Evolutionary conservation across 2,329 filamentous ascomycete genomes (phyloP), one percentile per base, ranked within the genome.

Genomic region (Calonectria fujianensis): DNA sequence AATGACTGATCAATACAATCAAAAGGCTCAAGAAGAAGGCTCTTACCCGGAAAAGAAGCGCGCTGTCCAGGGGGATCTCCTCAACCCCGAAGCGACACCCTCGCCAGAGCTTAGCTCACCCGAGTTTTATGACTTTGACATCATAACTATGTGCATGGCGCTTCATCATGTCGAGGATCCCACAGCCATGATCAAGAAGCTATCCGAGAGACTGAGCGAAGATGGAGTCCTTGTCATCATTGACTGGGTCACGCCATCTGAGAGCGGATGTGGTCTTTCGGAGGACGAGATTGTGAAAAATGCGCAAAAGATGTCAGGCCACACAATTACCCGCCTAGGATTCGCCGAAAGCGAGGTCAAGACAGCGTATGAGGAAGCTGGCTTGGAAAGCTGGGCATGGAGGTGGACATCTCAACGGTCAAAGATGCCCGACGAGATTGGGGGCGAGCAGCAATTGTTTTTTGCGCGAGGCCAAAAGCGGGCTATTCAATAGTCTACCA

Each of bases 101-200:
- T 77, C 75, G 0, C 74, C 77, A 0, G 80, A 78, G 39, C 69
- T 82, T 13, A n/a, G 74, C 37, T 72, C 76, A 0, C 65, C 77
- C 3, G 79, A 78, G 41, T 81, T 80, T 57, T 70, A 71, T 67
- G 61, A 73, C 20, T 86, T 85, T 61, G 85, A 85, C 64, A 67
- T 84, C 8, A 77, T 80, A 8, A 79, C 83, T 37, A 85, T 85
- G 70, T 82, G 80, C 16, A 80, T 85, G 80, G 83, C 85, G 0
- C 82, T 86, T 1, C 85, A 86, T 51, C 85, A 86, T 51, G 79
- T 86, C 11, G 75, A 81, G 5, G 78, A 85, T 39, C 76, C 80
- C 0, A 74, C 77, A 0, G 65, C 52, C 2, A 83, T 85, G 80
- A 69, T 85, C 3, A 24, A 54, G 0, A 79, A 77, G 9, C 81